phyloP scores from a whole-genome alignment of 73 alveolate genomes.

The Tetrahymena elliotti region DNA sequence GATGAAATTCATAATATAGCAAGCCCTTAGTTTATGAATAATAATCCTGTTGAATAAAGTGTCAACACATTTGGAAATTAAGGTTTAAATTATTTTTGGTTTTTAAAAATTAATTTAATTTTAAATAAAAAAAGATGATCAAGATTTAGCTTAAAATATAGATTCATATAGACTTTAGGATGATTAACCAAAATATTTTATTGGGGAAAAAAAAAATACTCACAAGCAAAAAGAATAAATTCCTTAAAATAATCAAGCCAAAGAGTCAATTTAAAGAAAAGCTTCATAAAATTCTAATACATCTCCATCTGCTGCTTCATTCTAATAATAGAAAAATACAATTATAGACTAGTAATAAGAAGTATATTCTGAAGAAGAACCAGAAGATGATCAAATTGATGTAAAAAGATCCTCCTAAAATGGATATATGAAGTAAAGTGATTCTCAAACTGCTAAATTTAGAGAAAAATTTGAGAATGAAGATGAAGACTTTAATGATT shows the following conservation, averaged over 20 bases:
- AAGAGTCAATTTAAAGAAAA: not conserved
- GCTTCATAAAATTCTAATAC: not conserved
- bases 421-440: not conserved
- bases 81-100: not conserved
- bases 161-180: not conserved
- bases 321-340: not conserved
- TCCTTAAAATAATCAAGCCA: not conserved
- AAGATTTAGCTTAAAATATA: not conserved
- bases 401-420: not conserved
- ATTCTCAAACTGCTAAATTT: not conserved
- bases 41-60: not conserved
- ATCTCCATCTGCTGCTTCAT: not conserved
- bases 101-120: not conserved
- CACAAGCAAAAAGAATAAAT: not conserved
- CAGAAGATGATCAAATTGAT: not conserved
- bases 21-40: not conserved
- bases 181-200: not conserved
- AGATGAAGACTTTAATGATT: not conserved
- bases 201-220: not conserved
- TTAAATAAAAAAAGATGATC: not conserved
- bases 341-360: not conserved
- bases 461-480: not conserved
- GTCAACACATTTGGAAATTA: not conserved
- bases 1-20: not conserved
- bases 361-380: not conserved